Evolutionary conservation across 2,329 filamentous ascomycete species (phyloP), one percentile per base, ranked within the genome.

Genomic region (Myriosclerotinia scirpicola): DNA sequence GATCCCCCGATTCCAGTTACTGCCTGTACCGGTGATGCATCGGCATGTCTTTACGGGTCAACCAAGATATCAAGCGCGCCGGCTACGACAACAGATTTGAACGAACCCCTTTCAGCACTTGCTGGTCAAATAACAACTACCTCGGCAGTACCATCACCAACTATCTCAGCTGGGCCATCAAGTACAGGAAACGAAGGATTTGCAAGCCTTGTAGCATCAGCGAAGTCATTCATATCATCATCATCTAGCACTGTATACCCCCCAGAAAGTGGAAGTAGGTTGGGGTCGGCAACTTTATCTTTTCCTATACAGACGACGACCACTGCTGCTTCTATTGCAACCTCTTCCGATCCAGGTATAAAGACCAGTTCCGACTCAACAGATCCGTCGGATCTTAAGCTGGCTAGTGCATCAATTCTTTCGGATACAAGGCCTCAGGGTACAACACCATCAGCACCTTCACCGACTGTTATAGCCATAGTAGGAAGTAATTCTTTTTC

Each of bases 1-100:
- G 78, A 79, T 64, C 77, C 77, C 5, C 77, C 78, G 8, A 77
- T 77, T 65, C 77, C 77, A 36, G 70, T 79, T 15, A 75, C 76
- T 11, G 72, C 77, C 15, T 69, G 65, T 44, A 62, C 56, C 20
- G 53, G 30, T 44, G 54, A 58, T 58, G 63, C 62, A 64, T 54
- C 50, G 54, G 63, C 22, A 42, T 66, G 64, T 65, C 56, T 66
- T 44, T 59, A 67, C 38, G 61, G 60, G 20, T 53, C 44, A 5
- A 40, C 44, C 9, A 50, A 62, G n/a, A 46, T 36, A 15, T 50
- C 53, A 14, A 38, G 42, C 34, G 46, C 34, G 30, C 12, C 40
- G 5, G 22, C 48, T 5, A 44, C 36, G n/a, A 63, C 36, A 14
- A 63, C 60, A 17, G 26, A 38, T 30, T 30, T 38, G n/a, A 30